phyloP scores from a whole-genome alignment of 352 stramenopile genomes.

The Phytopythium montanum region DNA sequence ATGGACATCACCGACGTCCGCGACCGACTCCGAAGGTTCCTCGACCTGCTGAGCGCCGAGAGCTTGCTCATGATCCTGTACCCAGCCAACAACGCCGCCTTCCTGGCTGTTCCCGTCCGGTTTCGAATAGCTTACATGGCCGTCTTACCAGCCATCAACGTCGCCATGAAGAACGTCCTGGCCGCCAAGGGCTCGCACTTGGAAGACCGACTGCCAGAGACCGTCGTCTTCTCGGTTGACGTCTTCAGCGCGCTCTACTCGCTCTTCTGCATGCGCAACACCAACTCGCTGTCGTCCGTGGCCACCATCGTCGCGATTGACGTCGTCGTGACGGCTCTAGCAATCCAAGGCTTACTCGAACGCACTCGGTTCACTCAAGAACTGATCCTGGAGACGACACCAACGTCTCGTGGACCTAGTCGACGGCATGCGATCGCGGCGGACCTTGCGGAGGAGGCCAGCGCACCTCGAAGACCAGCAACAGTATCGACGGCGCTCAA shows the following conservation, averaged over 20 bases:
- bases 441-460: not conserved
- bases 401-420: constrained; percentile 4
- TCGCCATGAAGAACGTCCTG: constrained; percentile 32
- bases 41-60: constrained; percentile 19
- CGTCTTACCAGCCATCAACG: constrained; percentile 29
- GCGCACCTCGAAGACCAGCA: not conserved
- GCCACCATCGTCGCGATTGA: constrained; percentile 16
- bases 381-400: constrained; percentile 15
- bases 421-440: constrained; percentile 5
- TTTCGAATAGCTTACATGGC: constrained; percentile 19
- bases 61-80: constrained; percentile 31
- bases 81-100: constrained; percentile 25
- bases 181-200: constrained; percentile 22
- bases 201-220: constrained; percentile 22
- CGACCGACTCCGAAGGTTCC: constrained; percentile 14
- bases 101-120: constrained; percentile 11
- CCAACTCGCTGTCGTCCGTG: constrained; percentile 22
- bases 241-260: constrained; percentile 38
- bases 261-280: constrained; percentile 27
- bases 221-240: constrained; percentile 31
- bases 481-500: constrained; percentile 1
- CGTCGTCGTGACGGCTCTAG: constrained; percentile 11
- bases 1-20: constrained; percentile 13
- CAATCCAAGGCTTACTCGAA: constrained; percentile 19
- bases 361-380: constrained; percentile 12